Conservation (phyloP, 805 yeast genomes). For the Saccharomyces jurei region DNA sequence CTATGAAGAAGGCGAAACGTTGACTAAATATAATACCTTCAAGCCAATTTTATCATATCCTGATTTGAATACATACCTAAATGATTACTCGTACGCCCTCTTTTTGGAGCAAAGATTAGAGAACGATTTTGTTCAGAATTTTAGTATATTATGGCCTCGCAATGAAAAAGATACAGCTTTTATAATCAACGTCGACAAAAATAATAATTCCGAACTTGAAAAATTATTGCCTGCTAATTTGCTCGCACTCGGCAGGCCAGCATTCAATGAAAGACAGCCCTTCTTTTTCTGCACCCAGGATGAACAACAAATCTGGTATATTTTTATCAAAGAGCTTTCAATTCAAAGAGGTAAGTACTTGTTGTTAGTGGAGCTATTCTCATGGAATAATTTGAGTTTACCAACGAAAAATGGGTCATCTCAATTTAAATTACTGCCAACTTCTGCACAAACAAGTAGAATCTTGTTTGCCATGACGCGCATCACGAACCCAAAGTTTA, state of each 20-base stretch:
- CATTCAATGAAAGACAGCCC: constrained; percentile 52
- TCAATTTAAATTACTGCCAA: constrained; percentile 43
- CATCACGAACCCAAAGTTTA: constrained; percentile 43
- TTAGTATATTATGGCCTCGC: constrained; percentile 47
- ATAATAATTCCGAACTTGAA: constrained; percentile 35
- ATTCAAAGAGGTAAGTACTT: constrained; percentile 25
- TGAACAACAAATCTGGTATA: constrained; percentile 52
- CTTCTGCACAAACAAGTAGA: constrained; percentile 54
- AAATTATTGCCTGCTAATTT: constrained; percentile 44
- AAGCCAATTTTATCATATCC: constrained; percentile 42
- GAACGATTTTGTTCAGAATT: constrained; percentile 39
- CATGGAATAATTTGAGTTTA: constrained; percentile 49
- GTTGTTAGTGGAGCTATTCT: constrained; percentile 43
- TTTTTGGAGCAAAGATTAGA: constrained; percentile 54
- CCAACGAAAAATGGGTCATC: constrained; percentile 36
- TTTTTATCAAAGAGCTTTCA: constrained; percentile 41
- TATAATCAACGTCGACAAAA: constrained; percentile 17
- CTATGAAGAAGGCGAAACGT: constrained; percentile 29
- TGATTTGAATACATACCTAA: constrained; percentile 43
- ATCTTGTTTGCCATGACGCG: constrained; percentile 60
- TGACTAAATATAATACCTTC: constrained; percentile 30
- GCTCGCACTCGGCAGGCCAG: constrained; percentile 46
- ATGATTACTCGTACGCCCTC: constrained; percentile 52
- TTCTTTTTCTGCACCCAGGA: constrained; percentile 44
- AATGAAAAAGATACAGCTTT: constrained; percentile 34